Base-by-base conservation (phyloP, 2,329 filamentous ascomycete genomes). In the Paracoccidioides brasiliensis region DNA sequence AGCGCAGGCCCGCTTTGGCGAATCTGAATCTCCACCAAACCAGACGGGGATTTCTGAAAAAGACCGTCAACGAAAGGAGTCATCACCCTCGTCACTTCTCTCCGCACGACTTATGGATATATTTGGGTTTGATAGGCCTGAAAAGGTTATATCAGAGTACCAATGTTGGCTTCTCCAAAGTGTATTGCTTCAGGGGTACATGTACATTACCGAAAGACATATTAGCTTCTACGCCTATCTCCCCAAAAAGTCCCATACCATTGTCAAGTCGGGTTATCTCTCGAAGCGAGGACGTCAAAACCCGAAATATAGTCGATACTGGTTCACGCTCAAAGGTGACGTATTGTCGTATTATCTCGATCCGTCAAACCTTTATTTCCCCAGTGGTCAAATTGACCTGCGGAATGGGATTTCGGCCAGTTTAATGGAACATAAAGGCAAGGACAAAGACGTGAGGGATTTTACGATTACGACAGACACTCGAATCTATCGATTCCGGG, bases 191-290 rank as follows among this genome's bases (percentile, higher is more conserved):
- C 90, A 96, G 67, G 93, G 93, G 5, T 96, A 93, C 68, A 85
- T 98, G 79, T 97, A 97, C 72, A 88, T 98, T 65, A 97, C 93
- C 0, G 78, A 86, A 58, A 86, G 85, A 63, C 93, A 98, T 67
- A 86, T 97, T 58, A 96, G 90, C 72, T 98, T 97, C 69, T 97
- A 96, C 67, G 90, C 93, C 42, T 96, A 96, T 67, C 79, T 97
- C n/a, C 90, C 90, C 5, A 94, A 90, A 76, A 95, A 93, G 77
- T 82, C 86, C 53, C 82, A 87, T 62, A 78, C 84, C 55, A 80
- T 86, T 15, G 80, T 84, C 61, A 97, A 95, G 71, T 91, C 90
- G 1, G 91, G 93, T 1, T 89, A 91, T 65, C 76, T 98, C 1
- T 83, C 82, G 55, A 97, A 97, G 72, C 87, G 86, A 57, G 91